Evolutionary conservation across 345 rosid species (phyloP), one percentile per base, ranked within the genome.

Genomic region (Noccaea bulbosa): DNA sequence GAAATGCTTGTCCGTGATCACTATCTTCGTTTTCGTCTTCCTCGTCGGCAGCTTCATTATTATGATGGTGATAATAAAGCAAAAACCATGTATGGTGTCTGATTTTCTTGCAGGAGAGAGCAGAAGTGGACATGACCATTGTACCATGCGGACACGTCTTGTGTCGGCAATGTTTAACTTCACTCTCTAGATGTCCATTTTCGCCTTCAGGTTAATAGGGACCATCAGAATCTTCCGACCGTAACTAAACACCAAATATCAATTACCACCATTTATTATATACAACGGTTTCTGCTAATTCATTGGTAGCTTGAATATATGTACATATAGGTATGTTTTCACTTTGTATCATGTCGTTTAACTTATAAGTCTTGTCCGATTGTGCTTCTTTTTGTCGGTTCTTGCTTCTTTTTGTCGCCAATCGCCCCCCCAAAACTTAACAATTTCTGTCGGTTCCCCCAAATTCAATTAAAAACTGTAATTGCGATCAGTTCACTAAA

Each of bases 91-190:
- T 5, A n/a, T n/a, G n/a, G n/a, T 22, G 22, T 55, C 35, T 67
- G 22, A 7, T 24, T 37, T 43, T 11, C 8, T 45, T 78, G 80
- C 82, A 90, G 97, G 97, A 85, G 70, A 88, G 79, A 83, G 84
- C 90, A 67, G 98, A 93, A 76, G 95, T 93, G 41, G 91, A 87
- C 45, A 77, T 88, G 77, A 84, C 93, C 5, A 78, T 93, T 34
- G 84, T 82, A 66, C 97, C 98, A 32, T 90, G 97, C 30, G 98
- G 98, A 51, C 98, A 93, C 52, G 97, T 88, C 44, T 89, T 93
- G 73, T 90, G 97, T 71, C 86, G 82, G 15, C 72, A 78, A 81
- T 91, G 97, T 72, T 83, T 90, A 16, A 69, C 96, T 30, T 89
- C 92, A 63, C 93, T 93, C 70, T 84, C 98, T 2, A 78, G 81